Evolutionary conservation across 1,284 basidiomycete genomes (phyloP).

Genomic region (Apiotrichum brassicae): DNA sequence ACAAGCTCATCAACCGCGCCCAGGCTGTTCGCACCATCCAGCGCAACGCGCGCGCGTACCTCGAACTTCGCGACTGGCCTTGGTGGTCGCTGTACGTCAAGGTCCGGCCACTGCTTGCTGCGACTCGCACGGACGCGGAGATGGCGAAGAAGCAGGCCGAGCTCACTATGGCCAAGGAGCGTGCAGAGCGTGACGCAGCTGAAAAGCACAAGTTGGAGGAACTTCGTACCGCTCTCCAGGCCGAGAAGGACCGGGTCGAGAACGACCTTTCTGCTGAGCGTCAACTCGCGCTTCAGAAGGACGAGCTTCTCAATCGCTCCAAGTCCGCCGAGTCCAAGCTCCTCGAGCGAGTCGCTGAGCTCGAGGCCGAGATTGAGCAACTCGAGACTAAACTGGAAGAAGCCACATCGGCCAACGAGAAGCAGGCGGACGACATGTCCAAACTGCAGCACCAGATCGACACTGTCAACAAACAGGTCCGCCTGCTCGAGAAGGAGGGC

Average conservation of each 20-base stretch:
- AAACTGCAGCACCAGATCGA: constrained; percentile 55
- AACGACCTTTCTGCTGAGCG: constrained; percentile 77
- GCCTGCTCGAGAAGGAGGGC: constrained; percentile 69
- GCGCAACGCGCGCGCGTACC: constrained; percentile 86
- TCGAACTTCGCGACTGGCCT: constrained; percentile 86
- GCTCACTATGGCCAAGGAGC: constrained; percentile 70
- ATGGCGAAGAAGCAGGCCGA: constrained; percentile 83
- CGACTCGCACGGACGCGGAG: constrained; percentile 89
- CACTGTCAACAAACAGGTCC: constrained; percentile 74
- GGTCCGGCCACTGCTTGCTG: constrained; percentile 85
- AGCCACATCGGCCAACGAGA: constrained; percentile 46
- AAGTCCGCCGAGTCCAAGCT: constrained; percentile 78
- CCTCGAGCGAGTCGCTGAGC: constrained; percentile 71
- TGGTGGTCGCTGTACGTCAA: constrained; percentile 99
- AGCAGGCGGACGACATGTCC: constrained; percentile 23
- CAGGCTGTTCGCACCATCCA: constrained; percentile 88
- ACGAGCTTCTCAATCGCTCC: constrained; percentile 72
- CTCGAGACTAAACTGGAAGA: constrained; percentile 81
- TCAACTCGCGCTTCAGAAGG: constrained; percentile 72
- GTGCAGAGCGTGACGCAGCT: constrained; percentile 73
- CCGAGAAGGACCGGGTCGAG: constrained; percentile 75
- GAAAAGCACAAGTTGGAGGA: constrained; percentile 72
- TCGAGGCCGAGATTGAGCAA: constrained; percentile 76
- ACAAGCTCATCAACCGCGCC: constrained; percentile 90
- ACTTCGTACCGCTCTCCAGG: constrained; percentile 69